These are phyloP conservation scores for Tetrahymena elliotti DNA, from an alignment of 73 alveolate genomes.

Conservation along the genomic window DNA sequence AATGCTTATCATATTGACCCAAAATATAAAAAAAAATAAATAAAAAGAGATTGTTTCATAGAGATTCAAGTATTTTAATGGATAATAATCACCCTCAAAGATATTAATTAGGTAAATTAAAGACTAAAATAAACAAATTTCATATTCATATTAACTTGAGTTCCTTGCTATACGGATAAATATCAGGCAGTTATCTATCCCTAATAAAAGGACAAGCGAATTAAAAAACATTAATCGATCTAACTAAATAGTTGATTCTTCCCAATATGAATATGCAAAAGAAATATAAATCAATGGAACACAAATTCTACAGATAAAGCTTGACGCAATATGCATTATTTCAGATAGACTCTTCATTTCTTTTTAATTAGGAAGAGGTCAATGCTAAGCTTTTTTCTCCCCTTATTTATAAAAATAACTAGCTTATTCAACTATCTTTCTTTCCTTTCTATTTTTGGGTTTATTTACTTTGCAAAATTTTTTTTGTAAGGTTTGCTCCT, in stretches of 20 bases:
- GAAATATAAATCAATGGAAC: neutral
- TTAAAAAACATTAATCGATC: neutral
- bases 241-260: neutral
- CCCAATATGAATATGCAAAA: neutral
- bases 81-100: neutral
- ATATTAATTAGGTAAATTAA: neutral
- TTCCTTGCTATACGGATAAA: neutral
- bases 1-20: neutral
- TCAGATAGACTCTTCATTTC: neutral
- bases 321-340: neutral
- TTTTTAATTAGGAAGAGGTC: neutral
- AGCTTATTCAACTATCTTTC: neutral
- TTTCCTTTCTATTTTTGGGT: neutral
- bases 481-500: neutral
- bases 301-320: neutral
- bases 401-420: neutral
- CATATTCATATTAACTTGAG: neutral
- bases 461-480: neutral
- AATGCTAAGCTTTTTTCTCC: neutral
- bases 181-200: neutral
- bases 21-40: neutral
- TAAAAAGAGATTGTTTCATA: neutral
- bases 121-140: neutral
- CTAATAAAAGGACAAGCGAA: neutral
- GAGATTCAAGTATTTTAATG: neutral